phyloP scores from a whole-genome alignment of 352 stramenopile species.

The Phytophthora ohioensis region DNA sequence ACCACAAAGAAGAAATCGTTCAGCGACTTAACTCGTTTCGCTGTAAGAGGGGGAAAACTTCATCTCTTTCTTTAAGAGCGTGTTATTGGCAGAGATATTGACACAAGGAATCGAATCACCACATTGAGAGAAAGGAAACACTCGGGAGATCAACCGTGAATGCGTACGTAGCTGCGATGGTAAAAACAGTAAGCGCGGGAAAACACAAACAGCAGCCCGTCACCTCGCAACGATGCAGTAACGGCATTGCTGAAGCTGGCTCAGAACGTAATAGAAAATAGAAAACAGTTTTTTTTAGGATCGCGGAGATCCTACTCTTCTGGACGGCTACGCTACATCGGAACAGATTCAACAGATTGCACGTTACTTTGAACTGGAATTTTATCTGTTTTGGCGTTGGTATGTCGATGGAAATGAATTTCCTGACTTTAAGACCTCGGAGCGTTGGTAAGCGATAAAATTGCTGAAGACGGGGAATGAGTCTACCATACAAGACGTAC shows the following conservation, averaged over 20 bases:
- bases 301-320: not conserved
- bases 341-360: constrained; percentile 1
- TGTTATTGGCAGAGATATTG: not conserved
- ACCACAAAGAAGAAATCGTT: not conserved
- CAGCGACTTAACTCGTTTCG: not conserved
- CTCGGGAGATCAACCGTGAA: constrained; percentile 1
- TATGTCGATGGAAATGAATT: not conserved
- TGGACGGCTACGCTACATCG: constrained; percentile 5
- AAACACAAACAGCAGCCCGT: not conserved
- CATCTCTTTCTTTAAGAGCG: constrained; percentile 14
- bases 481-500: not conserved
- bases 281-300: not conserved
- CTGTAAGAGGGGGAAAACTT: constrained; percentile 1
- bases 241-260: constrained; percentile 6
- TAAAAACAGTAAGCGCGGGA: not conserved
- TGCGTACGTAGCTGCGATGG: constrained; percentile 1
- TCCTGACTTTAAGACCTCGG: not conserved
- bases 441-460: not conserved
- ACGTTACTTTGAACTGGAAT: not conserved
- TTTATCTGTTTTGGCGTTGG: constrained; percentile 6
- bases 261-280: constrained; percentile 4
- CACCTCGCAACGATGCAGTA: not conserved
- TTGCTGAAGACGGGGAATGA: not conserved
- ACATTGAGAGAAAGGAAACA: not conserved
- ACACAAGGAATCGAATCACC: not conserved